Evolutionary conservation across 2,329 filamentous ascomycete species (phyloP).

Genomic region (Zymoseptoria pseudotritici): DNA sequence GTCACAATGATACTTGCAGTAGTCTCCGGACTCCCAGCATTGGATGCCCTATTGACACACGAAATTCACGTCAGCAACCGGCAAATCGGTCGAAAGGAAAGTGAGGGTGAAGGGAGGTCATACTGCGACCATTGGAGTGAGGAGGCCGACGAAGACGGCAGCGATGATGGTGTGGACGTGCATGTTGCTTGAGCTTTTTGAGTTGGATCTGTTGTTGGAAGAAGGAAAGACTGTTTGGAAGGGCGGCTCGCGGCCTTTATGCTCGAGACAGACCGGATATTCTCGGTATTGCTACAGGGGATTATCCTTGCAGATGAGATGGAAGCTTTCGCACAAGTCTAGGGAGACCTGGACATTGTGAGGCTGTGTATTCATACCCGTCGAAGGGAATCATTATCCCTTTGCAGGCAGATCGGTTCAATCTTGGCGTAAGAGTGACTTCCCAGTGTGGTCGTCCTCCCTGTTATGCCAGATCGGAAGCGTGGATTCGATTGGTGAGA

Average conservation of each 20-base stretch:
- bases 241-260: background rate
- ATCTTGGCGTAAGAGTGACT: too few species aligned
- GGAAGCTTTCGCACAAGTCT: too few species aligned
- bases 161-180: background rate
- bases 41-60: background rate
- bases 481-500: too few species aligned
- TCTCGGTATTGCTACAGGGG: background rate
- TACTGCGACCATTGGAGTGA: background rate
- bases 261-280: background rate
- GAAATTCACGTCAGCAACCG: background rate
- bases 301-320: background rate
- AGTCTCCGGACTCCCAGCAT: background rate
- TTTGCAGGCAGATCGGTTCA: too few species aligned
- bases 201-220: background rate
- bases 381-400: background rate
- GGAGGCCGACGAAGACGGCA: background rate
- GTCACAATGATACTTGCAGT: background rate
- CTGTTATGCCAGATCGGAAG: background rate
- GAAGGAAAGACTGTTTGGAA: background rate
- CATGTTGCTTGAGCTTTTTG: background rate
- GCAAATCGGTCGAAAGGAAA: background rate
- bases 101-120: background rate
- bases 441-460: too few species aligned
- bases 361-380: background rate
- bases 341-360: too few species aligned